A percentile compares a stretch with the other conserved stretches of the same genome.
phyloP scores from a whole-genome alignment of 176 grass and related monocot species.

The Aegilops sharonensis region DNA sequence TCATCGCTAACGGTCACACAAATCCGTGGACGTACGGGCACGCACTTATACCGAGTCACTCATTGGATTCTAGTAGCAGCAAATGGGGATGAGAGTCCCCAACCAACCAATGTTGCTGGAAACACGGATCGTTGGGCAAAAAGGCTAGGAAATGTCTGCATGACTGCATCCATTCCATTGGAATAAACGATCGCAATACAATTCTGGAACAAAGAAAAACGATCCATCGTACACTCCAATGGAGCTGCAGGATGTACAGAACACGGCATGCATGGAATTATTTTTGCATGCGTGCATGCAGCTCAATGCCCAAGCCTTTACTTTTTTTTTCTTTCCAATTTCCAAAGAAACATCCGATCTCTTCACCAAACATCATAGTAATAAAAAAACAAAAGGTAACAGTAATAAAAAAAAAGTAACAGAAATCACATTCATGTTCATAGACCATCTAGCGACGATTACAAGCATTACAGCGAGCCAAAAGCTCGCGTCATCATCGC shows the following conservation, averaged over 20 bases:
- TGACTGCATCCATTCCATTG: neutral
- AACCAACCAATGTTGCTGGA: neutral
- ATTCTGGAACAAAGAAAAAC: too few species aligned
- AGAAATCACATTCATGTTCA: too few species aligned
- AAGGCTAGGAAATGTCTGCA: conserved; percentile 9
- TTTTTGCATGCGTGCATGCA: neutral
- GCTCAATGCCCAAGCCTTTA: neutral
- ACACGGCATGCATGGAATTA: neutral
- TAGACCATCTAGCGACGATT: too few species aligned
- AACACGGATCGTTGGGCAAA: conserved; percentile 29
- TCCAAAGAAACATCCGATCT: too few species aligned
- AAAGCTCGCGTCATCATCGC: too few species aligned
- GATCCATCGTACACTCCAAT: neutral
- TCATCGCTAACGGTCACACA: neutral
- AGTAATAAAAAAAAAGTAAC: too few species aligned
- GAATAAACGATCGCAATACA: neutral
- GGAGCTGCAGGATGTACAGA: neutral
- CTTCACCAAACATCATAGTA: too few species aligned
- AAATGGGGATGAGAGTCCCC: neutral
- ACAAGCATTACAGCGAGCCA: too few species aligned
- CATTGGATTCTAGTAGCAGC: conserved; percentile 34
- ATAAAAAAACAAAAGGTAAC: too few species aligned
- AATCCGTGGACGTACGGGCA: neutral
- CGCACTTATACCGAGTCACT: neutral
- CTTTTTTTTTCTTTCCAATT: too few species aligned